Evolutionary conservation across 345 rosid species (phyloP), one percentile per base, ranked within the genome.

Genomic region (Corymbia maculata): DNA sequence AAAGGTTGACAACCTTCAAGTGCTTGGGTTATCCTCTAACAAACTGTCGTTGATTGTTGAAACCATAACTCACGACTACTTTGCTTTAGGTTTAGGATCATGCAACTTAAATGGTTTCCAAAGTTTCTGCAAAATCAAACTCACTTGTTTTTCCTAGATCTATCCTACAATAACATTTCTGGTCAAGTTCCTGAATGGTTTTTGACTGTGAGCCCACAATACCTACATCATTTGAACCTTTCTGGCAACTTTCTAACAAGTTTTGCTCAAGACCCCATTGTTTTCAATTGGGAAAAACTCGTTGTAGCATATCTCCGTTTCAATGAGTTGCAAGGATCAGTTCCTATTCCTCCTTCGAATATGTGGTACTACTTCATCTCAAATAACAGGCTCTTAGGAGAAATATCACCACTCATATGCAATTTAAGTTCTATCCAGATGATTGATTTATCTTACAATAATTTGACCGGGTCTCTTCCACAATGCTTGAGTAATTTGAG

Each of bases 401-500:
- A 87, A 64, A 11, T 91, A 17, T 22, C 91, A 42, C 17, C 90
- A 2, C 2, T 4, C 16, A n/a, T 92, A 9, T 92, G 93, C 87
- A 86, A 86, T 24, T 22, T 88, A 47, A 45, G 57, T 51, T 30
- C 52, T 64, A 47, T 90, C 12, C 3, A 6, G 26, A 14, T 16
- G 1, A 75, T 91, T 16, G 91, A 91, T 89, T 42, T 91, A 85
- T 86, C 90, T 0, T 42, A 49, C 36, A 91, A 92, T 28, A 87
- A 85, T 22, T 84, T 91, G 11, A 89, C 66, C 6, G 92, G 93
- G 10, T 36, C 12, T 14, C 57, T 91, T 32, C 95, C 93, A 3
- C 85, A 13, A 47, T 93, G 94, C 32, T 87, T 93, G 42, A 86
- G 57, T 6, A 86, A 88, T 49, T 51, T 89, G 17, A 86, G 88